phyloP scores from a whole-genome alignment of 768 basidiomycete genomes.

The Fomitopsis pulvina region DNA sequence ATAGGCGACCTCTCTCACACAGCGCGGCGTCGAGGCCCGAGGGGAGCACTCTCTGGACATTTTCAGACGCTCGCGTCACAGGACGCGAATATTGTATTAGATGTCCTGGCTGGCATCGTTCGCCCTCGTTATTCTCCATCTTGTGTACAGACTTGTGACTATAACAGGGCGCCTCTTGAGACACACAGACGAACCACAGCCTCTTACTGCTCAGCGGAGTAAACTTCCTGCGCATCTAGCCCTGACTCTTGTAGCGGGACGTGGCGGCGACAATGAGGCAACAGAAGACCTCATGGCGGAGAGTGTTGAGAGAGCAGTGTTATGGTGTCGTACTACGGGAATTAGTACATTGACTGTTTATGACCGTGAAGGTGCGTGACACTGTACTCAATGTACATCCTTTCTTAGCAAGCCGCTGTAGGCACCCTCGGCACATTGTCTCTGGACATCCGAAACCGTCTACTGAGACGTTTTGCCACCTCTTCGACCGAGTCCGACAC shows the following conservation, averaged over 20 bases:
- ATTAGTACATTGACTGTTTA: constrained; percentile 64
- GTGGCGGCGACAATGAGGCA: constrained; percentile 24
- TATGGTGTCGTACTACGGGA: constrained; percentile 60
- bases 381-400: constrained; percentile 10
- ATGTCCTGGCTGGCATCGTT: constrained; percentile 45
- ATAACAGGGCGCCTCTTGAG: constrained; percentile 27
- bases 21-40: no score
- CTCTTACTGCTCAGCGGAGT: constrained; percentile 44
- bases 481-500: constrained; percentile 8
- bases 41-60: no score
- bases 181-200: constrained; percentile 33
- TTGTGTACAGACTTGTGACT: constrained; percentile 42
- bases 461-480: constrained; percentile 13
- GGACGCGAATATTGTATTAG: not conserved
- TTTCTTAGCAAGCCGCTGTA: constrained; percentile 14
- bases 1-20: no score
- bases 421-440: constrained; percentile 15
- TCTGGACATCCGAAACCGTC: constrained; percentile 34
- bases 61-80: not conserved
- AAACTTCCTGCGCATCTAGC: constrained; percentile 64
- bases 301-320: constrained; percentile 44
- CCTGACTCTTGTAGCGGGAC: constrained; percentile 47
- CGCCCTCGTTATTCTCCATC: constrained; percentile 51
- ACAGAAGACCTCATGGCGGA: constrained; percentile 41
- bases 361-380: constrained; percentile 57